Conservation (phyloP, 805 yeast genomes). For the Torulaspora indica region DNA sequence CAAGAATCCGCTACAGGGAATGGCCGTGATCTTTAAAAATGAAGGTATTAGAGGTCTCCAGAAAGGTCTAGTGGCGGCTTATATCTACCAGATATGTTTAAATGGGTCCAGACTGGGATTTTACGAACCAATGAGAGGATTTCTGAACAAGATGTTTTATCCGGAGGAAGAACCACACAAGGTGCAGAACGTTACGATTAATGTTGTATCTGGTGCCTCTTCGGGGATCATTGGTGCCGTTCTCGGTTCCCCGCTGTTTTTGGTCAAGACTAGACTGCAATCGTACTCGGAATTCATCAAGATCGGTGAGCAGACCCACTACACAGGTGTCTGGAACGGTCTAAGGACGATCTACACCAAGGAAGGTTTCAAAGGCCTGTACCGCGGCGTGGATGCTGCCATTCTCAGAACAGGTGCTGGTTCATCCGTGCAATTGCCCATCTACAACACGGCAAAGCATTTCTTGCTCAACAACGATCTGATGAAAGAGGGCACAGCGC, state of each 20-base stretch:
- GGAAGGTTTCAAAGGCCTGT: slow-evolving; percentile 82
- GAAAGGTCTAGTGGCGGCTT: slow-evolving; percentile 85
- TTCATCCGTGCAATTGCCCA: slow-evolving; percentile 90
- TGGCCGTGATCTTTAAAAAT: slow-evolving; percentile 60
- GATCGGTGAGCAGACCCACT: slow-evolving; percentile 91
- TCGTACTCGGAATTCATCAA: slow-evolving; percentile 65
- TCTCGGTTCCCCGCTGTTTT: slow-evolving; percentile 84
- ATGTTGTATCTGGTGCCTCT: slow-evolving; percentile 71
- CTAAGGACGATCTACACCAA: slow-evolving; percentile 51
- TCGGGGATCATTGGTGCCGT: slow-evolving; percentile 90
- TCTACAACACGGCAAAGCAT: slow-evolving; percentile 73
- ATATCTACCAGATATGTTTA: slow-evolving; percentile 80
- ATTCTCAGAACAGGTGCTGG: slow-evolving; percentile 92
- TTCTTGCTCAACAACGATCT: slow-evolving; percentile 50
- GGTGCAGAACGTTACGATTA: slow-evolving; percentile 51
- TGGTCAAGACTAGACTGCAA: slow-evolving; percentile 95
- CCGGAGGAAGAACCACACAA: slow-evolving; percentile 48
- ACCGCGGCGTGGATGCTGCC: slow-evolving; percentile 93
- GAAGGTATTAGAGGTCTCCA: slow-evolving; percentile 90
- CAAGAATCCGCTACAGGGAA: slow-evolving; percentile 82
- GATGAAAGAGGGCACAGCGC: slow-evolving; percentile 56
- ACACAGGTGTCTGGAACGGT: slow-evolving; percentile 66
- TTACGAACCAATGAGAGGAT: slow-evolving; percentile 78
- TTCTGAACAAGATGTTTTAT: slow-evolving; percentile 50
- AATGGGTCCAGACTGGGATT: slow-evolving; percentile 94